Percentiles rank a stretch among this genome's conserved stretches.
Conservation (phyloP, 179 eudicot genomes). For the Actinidia arguta region DNA sequence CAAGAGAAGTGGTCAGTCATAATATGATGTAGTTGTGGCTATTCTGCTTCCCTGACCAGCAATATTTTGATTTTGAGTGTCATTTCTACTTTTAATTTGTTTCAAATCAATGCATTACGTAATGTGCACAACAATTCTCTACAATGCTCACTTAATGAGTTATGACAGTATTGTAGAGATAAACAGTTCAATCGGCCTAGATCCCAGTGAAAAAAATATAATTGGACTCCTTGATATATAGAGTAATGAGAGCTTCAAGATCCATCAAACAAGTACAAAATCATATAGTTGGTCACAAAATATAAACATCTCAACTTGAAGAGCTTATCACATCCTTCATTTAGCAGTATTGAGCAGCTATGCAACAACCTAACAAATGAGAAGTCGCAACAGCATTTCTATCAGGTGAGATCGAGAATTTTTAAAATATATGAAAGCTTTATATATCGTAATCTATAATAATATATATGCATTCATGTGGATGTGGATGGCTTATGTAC, state of each 20-base stretch:
- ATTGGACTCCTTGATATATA: conserved; percentile 99
- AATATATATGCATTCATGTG: background rate
- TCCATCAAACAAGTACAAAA: conserved; percentile 85
- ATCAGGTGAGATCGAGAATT: conserved; percentile 60
- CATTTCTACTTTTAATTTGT: background rate
- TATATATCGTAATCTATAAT: background rate
- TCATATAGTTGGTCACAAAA: background rate
- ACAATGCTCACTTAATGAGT: conserved; percentile 8
- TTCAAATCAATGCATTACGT: too few relatives aligned
- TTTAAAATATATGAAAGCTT: conserved; percentile 2
- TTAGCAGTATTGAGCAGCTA: conserved; percentile 89
- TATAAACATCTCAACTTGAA: conserved; percentile 15
- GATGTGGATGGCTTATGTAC: background rate
- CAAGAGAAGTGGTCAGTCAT: background rate
- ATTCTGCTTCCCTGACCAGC: background rate
- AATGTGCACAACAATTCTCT: too few relatives aligned
- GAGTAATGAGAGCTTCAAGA: conserved; percentile 97
- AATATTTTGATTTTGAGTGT: background rate
- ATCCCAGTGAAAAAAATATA: conserved; percentile 78
- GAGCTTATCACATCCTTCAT: conserved; percentile 24
- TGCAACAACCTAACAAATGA: conserved; percentile 97
- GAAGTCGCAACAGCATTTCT: conserved; percentile 98
- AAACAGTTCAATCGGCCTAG: conserved; percentile 93
- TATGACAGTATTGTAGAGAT: conserved; percentile 92
- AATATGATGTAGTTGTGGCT: background rate